Evolutionary conservation across 106 monocot genomes (phyloP).

Genomic region (Dioscorea alata): DNA sequence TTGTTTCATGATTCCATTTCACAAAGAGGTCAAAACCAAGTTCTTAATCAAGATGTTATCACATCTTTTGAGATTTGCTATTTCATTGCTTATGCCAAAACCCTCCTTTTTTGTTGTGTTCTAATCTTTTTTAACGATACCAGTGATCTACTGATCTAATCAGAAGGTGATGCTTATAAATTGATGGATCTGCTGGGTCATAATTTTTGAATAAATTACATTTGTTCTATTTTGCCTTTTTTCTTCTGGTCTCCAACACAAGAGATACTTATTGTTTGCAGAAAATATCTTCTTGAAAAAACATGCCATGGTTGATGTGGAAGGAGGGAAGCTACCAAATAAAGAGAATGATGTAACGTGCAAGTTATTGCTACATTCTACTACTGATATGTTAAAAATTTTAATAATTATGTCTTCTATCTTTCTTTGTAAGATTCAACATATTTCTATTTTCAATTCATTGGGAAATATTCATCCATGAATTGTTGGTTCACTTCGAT

Average conservation of each 20-base stretch:
- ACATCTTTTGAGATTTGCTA: background rate
- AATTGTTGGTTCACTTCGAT: no score
- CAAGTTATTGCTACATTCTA: constrained; percentile 22
- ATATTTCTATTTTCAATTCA: no score
- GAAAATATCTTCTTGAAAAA: constrained; percentile 83
- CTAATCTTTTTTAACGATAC: no score
- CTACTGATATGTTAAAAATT: no score
- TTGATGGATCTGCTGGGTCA: no score
- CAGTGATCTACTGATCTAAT: background rate
- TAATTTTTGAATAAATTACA: no score
- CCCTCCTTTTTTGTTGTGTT: background rate
- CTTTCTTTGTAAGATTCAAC: no score
- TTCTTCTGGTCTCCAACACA: background rate
- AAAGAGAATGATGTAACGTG: constrained; percentile 86
- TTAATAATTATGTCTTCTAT: no score
- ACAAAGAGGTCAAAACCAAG: constrained; percentile 53
- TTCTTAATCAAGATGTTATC: no score
- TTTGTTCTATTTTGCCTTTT: background rate
- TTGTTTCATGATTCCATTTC: constrained; percentile 70
- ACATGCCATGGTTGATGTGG: constrained; percentile 69
- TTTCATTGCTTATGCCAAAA: background rate
- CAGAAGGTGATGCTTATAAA: background rate
- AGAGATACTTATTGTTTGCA: constrained; percentile 16
- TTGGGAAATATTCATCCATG: no score
- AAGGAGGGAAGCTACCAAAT: constrained; percentile 84